Evolutionary conservation across 2,329 filamentous ascomycete species (phyloP).

Genomic region (Cladosporium velox): DNA sequence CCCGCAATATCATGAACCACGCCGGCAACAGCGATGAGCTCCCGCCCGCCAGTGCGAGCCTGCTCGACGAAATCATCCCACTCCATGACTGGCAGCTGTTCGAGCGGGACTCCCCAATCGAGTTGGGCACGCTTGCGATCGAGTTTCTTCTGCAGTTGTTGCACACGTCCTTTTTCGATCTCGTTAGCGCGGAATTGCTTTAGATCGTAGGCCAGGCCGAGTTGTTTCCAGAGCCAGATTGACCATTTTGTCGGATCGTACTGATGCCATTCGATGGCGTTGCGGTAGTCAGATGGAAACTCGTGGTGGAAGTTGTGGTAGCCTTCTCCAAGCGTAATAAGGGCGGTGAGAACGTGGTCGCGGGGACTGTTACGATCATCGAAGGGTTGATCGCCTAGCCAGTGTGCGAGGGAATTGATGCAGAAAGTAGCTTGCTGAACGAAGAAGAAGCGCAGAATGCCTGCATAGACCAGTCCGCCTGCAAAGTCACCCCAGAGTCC

Average conservation of each 20-base stretch:
- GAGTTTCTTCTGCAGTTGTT: conserved; percentile 85
- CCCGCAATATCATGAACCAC: conserved; percentile 77
- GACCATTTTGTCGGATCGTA: conserved; percentile 86
- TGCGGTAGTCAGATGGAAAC: conserved; percentile 85
- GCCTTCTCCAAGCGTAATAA: conserved; percentile 78
- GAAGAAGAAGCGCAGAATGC: conserved; percentile 79
- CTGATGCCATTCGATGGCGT: conserved; percentile 82
- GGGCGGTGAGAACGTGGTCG: conserved; percentile 77
- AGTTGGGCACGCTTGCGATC: conserved; percentile 76
- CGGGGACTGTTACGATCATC: conserved; percentile 85
- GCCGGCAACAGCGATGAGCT: conserved; percentile 72
- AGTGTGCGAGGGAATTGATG: conserved; percentile 83
- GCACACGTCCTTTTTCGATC: conserved; percentile 82
- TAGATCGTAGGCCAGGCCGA: conserved; percentile 77
- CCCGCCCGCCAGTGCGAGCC: conserved; percentile 69
- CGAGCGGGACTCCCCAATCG: conserved; percentile 79
- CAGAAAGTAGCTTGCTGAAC: conserved; percentile 88
- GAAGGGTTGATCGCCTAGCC: conserved; percentile 84
- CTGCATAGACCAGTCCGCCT: conserved; percentile 77
- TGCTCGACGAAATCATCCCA: conserved; percentile 80
- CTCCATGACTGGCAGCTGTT: conserved; percentile 76
- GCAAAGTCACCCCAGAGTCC: conserved; percentile 77
- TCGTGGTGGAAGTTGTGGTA: conserved; percentile 94
- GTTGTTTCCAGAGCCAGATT: conserved; percentile 77
- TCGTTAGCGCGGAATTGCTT: conserved; percentile 87